Conservation (phyloP, 2,329 filamentous ascomycete species). For the Colletotrichum sp. region DNA sequence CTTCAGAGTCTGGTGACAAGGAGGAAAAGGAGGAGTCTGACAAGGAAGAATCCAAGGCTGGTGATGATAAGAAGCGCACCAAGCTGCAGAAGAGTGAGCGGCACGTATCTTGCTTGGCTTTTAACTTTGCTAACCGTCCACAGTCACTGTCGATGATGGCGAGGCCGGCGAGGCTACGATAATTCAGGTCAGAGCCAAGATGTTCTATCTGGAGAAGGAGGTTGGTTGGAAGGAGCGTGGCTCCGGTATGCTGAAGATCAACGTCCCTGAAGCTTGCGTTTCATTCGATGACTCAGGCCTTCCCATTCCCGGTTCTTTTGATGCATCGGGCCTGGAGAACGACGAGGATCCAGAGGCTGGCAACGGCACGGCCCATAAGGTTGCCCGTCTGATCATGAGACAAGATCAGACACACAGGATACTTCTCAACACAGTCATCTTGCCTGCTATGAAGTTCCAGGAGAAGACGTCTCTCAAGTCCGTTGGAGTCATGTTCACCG, state of each 20-base stretch:
- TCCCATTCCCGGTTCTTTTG: constrained; percentile 59
- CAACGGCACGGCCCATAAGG: constrained; percentile 36
- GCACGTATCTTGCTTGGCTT: neutral
- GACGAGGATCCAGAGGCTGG: constrained; percentile 27
- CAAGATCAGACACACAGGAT: constrained; percentile 89
- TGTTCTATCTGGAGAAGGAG: constrained; percentile 78
- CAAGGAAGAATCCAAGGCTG: constrained; percentile 56
- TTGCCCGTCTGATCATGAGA: constrained; percentile 83
- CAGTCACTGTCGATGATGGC: constrained; percentile 80
- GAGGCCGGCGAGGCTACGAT: constrained; percentile 83
- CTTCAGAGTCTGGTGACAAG: constrained; percentile 41
- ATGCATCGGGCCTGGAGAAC: constrained; percentile 56
- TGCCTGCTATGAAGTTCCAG: constrained; percentile 80
- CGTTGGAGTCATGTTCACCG: constrained; percentile 71
- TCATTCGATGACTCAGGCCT: constrained; percentile 58
- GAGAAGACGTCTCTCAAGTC: constrained; percentile 77
- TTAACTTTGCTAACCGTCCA: constrained; percentile 29
- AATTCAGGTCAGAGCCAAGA: constrained; percentile 79
- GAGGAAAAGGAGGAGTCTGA: constrained; percentile 59
- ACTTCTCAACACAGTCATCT: constrained; percentile 83
- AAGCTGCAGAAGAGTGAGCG: constrained; percentile 73
- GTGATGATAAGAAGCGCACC: constrained; percentile 68
- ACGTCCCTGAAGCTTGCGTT: constrained; percentile 67
- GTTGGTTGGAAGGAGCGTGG: constrained; percentile 90
- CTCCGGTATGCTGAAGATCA: constrained; percentile 83